phyloP scores from a whole-genome alignment of 495 filamentous ascomycete species.

The Penicillium chermesinum region DNA sequence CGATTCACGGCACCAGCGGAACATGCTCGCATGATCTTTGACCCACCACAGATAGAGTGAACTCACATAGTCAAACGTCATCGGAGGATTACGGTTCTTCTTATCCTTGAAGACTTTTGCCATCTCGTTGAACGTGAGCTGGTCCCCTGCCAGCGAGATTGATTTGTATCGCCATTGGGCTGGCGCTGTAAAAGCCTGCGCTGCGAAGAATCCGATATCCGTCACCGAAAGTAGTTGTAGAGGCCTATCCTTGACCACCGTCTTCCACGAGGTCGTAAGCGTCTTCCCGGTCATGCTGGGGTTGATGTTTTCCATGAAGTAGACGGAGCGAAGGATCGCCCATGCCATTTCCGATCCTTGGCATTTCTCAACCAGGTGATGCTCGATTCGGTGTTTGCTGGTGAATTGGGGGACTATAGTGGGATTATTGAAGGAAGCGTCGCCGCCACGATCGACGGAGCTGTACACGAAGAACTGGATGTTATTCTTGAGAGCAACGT shows the following conservation, averaged over 20 bases:
- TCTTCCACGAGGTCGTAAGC: slow-evolving; percentile 49
- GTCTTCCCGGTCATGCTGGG: slow-evolving; percentile 55
- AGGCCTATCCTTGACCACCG: slow-evolving; percentile 42
- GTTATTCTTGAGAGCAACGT: slow-evolving; percentile 49
- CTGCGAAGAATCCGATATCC: slow-evolving; percentile 63
- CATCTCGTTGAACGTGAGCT: slow-evolving; percentile 48
- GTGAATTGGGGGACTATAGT: slow-evolving; percentile 60
- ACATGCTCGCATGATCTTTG: slow-evolving; percentile 56
- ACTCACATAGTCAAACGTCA: slow-evolving; percentile 41
- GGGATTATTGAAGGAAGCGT: slow-evolving; percentile 48
- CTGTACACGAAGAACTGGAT: slow-evolving; percentile 62
- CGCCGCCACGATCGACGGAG: slow-evolving; percentile 64
- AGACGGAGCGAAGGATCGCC: slow-evolving; percentile 58
- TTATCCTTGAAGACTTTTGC: slow-evolving; percentile 45
- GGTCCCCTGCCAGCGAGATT: slow-evolving; percentile 55
- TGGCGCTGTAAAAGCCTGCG: slow-evolving; percentile 52
- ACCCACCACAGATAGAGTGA: slow-evolving; percentile 39
- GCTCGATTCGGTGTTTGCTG: slow-evolving; percentile 60
- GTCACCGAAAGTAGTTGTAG: slow-evolving; percentile 53
- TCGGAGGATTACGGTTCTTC: slow-evolving; percentile 45
- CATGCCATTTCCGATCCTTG: slow-evolving; percentile 46
- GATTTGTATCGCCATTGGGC: slow-evolving; percentile 40
- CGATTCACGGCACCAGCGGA: slow-evolving; percentile 56
- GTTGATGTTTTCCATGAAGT: slow-evolving; percentile 63
- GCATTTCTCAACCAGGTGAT: slow-evolving; percentile 47